A percentile compares a stretch with the other conserved stretches of the same genome.
These are phyloP conservation scores for Aspergillus sp. DNA, from an alignment of 2,329 filamentous ascomycete genomes.

Conservation along the genomic window DNA sequence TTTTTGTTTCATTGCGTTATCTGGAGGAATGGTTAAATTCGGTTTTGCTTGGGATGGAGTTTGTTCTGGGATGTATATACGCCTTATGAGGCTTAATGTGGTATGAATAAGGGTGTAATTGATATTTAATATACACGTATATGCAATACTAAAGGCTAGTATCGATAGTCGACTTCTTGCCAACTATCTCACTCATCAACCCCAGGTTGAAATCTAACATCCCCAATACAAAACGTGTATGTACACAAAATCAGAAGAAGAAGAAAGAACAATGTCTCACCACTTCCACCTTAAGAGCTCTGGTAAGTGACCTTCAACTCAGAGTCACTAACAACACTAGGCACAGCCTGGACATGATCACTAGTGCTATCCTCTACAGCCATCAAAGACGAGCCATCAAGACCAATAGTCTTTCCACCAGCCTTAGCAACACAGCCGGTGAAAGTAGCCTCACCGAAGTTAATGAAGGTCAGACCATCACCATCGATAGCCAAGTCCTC, in stretches of 20 bases:
- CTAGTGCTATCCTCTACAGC: slow-evolving; percentile 10
- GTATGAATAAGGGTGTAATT: neutral
- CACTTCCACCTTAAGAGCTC: neutral
- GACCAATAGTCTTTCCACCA: neutral
- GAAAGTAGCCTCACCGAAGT: slow-evolving; percentile 12
- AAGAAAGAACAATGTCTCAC: neutral
- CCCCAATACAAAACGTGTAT: neutral
- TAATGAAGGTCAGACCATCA: slow-evolving; percentile 7
- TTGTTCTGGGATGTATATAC: neutral
- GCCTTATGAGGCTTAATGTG: neutral
- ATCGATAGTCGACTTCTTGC: no score
- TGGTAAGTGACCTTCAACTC: slow-evolving; percentile 11
- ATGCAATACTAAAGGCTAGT: no score
- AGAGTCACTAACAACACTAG: neutral
- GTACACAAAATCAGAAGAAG: neutral
- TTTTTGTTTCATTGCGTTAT: neutral
- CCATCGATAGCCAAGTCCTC: slow-evolving; percentile 11
- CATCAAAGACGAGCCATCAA: slow-evolving; percentile 3
- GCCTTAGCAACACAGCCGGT: slow-evolving; percentile 10
- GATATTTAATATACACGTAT: no score
- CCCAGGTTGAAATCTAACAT: neutral
- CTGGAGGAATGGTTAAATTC: neutral
- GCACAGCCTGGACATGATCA: slow-evolving; percentile 8
- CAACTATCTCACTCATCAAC: neutral
- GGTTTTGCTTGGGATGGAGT: no score